Percentiles rank a stretch among this genome's conserved stretches.
Conservation (phyloP, 108 stramenopile species). For the Cyclotella atomus region DNA sequence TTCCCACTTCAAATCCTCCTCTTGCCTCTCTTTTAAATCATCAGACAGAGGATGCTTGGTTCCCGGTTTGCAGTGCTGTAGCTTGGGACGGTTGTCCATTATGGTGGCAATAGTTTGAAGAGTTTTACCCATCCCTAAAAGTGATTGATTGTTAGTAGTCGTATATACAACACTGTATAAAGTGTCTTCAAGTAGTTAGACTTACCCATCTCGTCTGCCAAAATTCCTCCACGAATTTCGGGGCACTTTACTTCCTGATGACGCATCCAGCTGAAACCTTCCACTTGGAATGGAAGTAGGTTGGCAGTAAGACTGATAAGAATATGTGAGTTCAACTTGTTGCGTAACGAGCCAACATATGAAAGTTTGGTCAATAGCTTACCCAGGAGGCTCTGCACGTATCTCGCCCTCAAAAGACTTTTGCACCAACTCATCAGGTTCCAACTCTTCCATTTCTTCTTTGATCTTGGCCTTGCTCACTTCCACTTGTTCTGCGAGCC, state of each 20-base stretch:
- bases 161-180: background rate
- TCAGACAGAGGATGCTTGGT: constrained; percentile 71
- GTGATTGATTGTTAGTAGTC: background rate
- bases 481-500: constrained; percentile 57
- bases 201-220: constrained; percentile 83
- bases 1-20: constrained; percentile 77
- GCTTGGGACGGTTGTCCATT: constrained; percentile 83
- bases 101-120: constrained; percentile 95
- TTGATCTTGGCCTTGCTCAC: constrained; percentile 57
- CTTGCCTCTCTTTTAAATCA: constrained; percentile 51
- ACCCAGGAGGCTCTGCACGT: constrained; percentile 69
- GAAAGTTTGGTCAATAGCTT: background rate
- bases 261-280: constrained; percentile 94
- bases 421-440: constrained; percentile 92
- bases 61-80: constrained; percentile 70
- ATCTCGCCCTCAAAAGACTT: constrained; percentile 81
- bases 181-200: background rate
- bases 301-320: constrained; percentile 57
- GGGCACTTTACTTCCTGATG: constrained; percentile 76
- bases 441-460: constrained; percentile 75
- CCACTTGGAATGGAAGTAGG: constrained; percentile 96
- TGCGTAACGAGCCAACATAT: too few species aligned
- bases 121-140: constrained; percentile 74
- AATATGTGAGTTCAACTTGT: background rate
- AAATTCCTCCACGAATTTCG: constrained; percentile 86